phyloP scores from a whole-genome alignment of 73 alveolate genomes.

The Paramecium caudatum region DNA sequence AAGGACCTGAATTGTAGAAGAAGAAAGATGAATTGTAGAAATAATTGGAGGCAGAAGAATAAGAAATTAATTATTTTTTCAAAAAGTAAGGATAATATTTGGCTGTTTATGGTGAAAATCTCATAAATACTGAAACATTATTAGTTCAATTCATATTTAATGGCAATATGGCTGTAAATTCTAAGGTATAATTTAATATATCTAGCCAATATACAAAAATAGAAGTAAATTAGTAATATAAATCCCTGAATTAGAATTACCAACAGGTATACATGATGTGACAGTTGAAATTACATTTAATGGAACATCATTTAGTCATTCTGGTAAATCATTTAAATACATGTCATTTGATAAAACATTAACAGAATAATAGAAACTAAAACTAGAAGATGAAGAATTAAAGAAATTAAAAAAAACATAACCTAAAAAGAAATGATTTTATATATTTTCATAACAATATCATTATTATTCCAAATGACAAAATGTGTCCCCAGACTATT shows the following conservation, averaged over 20 bases:
- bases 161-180: slow-evolving; percentile 31
- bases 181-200: slow-evolving; percentile 31
- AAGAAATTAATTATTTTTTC: slow-evolving; percentile 67
- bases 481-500: no score
- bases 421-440: slow-evolving; percentile 70
- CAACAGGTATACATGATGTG: slow-evolving; percentile 74
- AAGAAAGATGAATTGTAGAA: slow-evolving; percentile 72
- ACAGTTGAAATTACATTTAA: slow-evolving; percentile 70
- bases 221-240: slow-evolving; percentile 41
- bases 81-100: slow-evolving; percentile 68
- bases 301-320: slow-evolving; percentile 69
- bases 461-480: no score
- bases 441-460: no score
- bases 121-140: slow-evolving; percentile 58
- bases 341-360: slow-evolving; percentile 64
- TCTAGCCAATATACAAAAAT: slow-evolving; percentile 67
- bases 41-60: slow-evolving; percentile 40
- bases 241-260: slow-evolving; percentile 72
- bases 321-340: slow-evolving; percentile 69
- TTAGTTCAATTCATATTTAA: slow-evolving; percentile 66
- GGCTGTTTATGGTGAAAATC: slow-evolving; percentile 71
- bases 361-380: slow-evolving; percentile 65
- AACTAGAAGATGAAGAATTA: slow-evolving; percentile 75
- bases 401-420: slow-evolving; percentile 73
- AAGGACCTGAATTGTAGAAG: slow-evolving; percentile 67